Conservation (phyloP, 805 yeast species). For the Maudiozyma turicensis region DNA sequence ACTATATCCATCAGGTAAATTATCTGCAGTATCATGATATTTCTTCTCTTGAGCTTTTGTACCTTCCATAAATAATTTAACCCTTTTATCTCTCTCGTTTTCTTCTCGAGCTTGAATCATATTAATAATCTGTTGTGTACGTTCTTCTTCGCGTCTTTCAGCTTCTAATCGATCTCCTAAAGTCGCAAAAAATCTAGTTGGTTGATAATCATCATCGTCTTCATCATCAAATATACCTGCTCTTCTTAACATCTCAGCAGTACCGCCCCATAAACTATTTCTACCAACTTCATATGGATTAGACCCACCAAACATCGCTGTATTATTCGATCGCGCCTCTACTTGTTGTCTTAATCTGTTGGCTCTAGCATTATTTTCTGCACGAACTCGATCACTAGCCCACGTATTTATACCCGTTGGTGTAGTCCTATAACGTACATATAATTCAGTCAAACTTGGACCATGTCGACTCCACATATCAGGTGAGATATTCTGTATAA, state of each 20-base stretch:
- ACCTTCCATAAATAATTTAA: slow-evolving; percentile 18
- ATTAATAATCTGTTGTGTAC: slow-evolving; percentile 24
- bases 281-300: neutral
- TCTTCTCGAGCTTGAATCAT: slow-evolving; percentile 29
- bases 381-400: slow-evolving; percentile 10
- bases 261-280: neutral
- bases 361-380: too few relatives aligned
- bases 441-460: slow-evolving; percentile 14
- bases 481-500: slow-evolving; percentile 17
- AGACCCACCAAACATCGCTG: too few relatives aligned
- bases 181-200: neutral
- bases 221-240: neutral
- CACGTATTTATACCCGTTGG: slow-evolving; percentile 9
- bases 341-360: too few relatives aligned
- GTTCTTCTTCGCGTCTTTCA: slow-evolving; percentile 5
- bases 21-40: slow-evolving; percentile 13
- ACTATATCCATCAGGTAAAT: slow-evolving; percentile 25
- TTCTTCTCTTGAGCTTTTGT: slow-evolving; percentile 21
- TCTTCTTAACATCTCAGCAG: neutral
- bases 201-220: neutral
- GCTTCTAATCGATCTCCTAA: neutral
- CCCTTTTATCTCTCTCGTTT: slow-evolving; percentile 19
- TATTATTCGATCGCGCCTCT: too few relatives aligned
- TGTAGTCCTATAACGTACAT: slow-evolving; percentile 10
- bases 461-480: slow-evolving; percentile 13